Evolutionary conservation across 164 flowering plant species (phyloP).

Genomic region (Vitis rupestris): DNA sequence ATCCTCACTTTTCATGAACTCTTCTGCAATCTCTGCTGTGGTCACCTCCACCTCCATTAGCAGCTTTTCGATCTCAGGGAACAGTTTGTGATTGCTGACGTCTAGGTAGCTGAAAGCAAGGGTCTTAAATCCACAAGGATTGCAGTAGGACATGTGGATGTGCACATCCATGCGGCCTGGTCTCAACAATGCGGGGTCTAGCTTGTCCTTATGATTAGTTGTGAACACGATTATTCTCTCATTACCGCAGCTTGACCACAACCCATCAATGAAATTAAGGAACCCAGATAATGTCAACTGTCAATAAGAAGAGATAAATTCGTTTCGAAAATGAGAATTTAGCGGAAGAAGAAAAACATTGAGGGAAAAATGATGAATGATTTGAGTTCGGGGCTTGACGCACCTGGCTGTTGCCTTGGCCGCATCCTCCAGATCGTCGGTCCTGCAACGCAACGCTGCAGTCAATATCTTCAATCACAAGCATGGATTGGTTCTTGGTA

Average conservation of each 20-base stretch:
- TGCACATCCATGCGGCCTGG: conserved; percentile 5
- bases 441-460: conserved; percentile 20
- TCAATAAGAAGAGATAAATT: not conserved
- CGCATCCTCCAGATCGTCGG: not conserved
- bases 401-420: conserved; percentile 11
- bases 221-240: conserved; percentile 29
- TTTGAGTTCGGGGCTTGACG: not conserved
- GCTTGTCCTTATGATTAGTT: conserved; percentile 23
- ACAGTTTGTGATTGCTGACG: not conserved
- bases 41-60: conserved; percentile 16
- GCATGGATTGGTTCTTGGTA: conserved; percentile 13
- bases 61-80: conserved; percentile 6
- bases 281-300: conserved; percentile 19
- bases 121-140: conserved; percentile 16
- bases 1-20: too few relatives aligned
- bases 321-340: too few relatives aligned
- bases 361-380: too few relatives aligned
- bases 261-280: conserved; percentile 27
- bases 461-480: conserved; percentile 31
- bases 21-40: conserved; percentile 15
- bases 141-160: conserved; percentile 28
- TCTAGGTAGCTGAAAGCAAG: conserved; percentile 22
- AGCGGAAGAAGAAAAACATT: too few relatives aligned
- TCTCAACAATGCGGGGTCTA: conserved; percentile 28
- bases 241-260: conserved; percentile 34